Evolutionary conservation across 192 early-diverging fungal species (phyloP), one percentile per base, ranked within the genome.

Genomic region (Coemansia sp.): DNA sequence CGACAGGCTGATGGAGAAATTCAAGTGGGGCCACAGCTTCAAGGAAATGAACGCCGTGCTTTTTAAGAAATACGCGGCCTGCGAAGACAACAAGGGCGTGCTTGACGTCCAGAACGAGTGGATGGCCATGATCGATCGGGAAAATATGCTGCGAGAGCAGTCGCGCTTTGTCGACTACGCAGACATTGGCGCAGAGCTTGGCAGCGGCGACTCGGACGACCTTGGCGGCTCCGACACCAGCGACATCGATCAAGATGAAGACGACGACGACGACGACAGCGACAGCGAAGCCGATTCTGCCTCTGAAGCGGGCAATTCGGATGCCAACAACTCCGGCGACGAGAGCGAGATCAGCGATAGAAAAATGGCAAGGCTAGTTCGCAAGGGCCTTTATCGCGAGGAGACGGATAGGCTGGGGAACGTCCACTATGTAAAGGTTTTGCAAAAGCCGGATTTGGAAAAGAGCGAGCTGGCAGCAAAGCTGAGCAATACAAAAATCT

Each of bases 21-120:
- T 99, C 85, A 95, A 89, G 55, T 98, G 95, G 94, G 97, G 97
- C 18, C 91, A 94, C 69, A 89, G 88, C 0, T 99, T 99, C 67
- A 84, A 84, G 45, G 88, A 93, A 55, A 84, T 99, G 9, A 99
- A 99, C 71, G 85, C 81, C 84, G 87, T 79, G 69, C 74, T 98
- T 28, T 72, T 98, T 27, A 69, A 84, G 47, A 82, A 73, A 49
- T 98, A 98, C 68, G 75, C 83, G 0, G 81, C 79, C 39, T 94
- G 92, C 86, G 85, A 83, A 42, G 85, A 88, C 48, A 89, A 88
- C 19, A 63, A 81, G 10, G 87, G 88, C 32, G 86, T 95, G 1
- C 83, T 94, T 25, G 68, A 80, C 28, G 87, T 83, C 7, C 93
- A 94, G 68, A 91, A 88, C 49, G 85, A 90, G 67, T 97, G 91